Base-by-base conservation (phyloP, 768 basidiomycete species). In the Cystobasidium tubakii region DNA sequence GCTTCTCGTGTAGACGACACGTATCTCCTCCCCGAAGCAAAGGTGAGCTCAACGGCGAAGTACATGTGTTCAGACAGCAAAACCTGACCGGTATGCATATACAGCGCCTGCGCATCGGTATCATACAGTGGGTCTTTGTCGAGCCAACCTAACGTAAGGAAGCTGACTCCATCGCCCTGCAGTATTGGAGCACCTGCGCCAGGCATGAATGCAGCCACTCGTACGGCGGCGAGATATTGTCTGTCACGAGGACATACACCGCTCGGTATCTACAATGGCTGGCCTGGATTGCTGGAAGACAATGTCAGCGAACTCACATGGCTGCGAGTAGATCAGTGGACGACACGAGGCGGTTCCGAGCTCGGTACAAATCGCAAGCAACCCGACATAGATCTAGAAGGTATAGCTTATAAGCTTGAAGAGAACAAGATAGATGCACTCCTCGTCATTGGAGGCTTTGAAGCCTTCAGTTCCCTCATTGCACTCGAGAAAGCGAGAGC, bases 181-280 rank as follows among this genome's bases (percentile, higher is more conserved):
- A 95, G 93, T 79, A 88, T 93, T 79, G 95, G 96, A 64, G 96
- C 96, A 0, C 95, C 96, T 3, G 96, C 96, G 1, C 95, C 95
- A 57, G 96, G 96, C 10, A 97, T 98, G 92, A 98, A 98, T 80
- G 94, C 96, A 1, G 96, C 95, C 0, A 96, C 92, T 0, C 90
- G 95, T 50, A 89, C 93, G 31, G 92, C 91, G 6, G 92, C 90
- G 25, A 89, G 96, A 13, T 97, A 92, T 83, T 97, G 93, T 81
- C 83, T 92, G 76, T 86, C 87, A 67, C 90, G 92, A 80, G 95
- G 96, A 6, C 96, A 99, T 81, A 89, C 85, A 29, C 89, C 94
- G n/a, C 84, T 97, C 46, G 92, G 88, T 0, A 87, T 99, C 73
- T 88, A 95, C 83, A 99, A 97, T 79, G 95, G 96, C 19, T 98